A percentile compares a stretch with the other conserved stretches of the same genome.
Evolutionary conservation across 1,284 basidiomycete genomes (phyloP).

Genomic region (Ceratobasidium sp.): DNA sequence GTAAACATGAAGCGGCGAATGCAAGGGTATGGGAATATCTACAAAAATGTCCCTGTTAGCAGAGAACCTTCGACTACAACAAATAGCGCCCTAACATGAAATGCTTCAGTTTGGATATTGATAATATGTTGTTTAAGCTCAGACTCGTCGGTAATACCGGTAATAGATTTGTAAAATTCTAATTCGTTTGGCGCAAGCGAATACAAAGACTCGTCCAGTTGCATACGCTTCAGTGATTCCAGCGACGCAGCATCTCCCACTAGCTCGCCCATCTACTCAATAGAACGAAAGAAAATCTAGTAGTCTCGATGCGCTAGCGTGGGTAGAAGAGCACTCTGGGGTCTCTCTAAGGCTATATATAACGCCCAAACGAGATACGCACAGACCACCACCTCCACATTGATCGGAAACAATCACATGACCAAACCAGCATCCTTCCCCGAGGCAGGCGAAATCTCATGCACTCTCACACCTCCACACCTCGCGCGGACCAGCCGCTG

Average conservation of each 20-base stretch:
- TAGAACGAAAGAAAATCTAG: neutral
- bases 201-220: conserved; percentile 38
- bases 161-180: conserved; percentile 57
- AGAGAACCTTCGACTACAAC: conserved; percentile 45
- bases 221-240: neutral
- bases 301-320: no score
- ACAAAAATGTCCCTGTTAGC: conserved; percentile 42
- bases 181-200: conserved; percentile 52
- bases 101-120: conserved; percentile 60
- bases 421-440: neutral
- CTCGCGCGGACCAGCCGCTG: conserved; percentile 12
- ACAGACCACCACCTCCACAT: conserved; percentile 8
- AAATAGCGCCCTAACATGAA: conserved; percentile 52
- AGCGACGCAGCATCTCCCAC: conserved; percentile 31
- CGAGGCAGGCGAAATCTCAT: conserved; percentile 23
- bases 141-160: conserved; percentile 57
- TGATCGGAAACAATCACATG: conserved; percentile 17
- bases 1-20: conserved; percentile 59
- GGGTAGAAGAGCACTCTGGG: no score
- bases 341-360: no score
- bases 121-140: conserved; percentile 61
- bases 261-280: neutral
- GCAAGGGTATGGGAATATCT: conserved; percentile 58
- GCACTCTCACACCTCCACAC: conserved; percentile 25
- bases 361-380: no score